These are phyloP conservation scores for Fusarium albidum DNA, from an alignment of 2,329 filamentous ascomycete species.

Conservation along the genomic window DNA sequence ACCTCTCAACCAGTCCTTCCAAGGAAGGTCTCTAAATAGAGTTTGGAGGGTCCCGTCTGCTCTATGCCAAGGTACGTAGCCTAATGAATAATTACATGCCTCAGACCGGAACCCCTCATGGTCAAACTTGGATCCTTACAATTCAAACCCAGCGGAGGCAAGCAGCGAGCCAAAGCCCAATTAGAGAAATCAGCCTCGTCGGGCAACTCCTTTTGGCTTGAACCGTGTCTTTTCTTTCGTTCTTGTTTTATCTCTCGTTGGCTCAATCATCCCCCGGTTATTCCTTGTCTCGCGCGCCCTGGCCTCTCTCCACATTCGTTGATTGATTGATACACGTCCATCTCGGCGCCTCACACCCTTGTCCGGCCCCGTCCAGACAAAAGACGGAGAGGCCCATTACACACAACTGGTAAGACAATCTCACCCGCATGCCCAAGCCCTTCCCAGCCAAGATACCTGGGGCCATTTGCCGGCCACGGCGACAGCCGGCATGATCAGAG, in stretches of 20 bases:
- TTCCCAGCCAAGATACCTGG: slow-evolving; percentile 7
- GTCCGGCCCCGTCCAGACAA: slow-evolving; percentile 10
- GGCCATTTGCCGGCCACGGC: slow-evolving; percentile 25
- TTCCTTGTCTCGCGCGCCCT: slow-evolving; percentile 17
- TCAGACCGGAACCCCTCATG: not conserved
- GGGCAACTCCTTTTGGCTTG: slow-evolving; percentile 6
- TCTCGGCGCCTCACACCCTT: slow-evolving; percentile 10
- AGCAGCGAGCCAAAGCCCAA: not conserved
- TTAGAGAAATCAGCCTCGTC: not conserved
- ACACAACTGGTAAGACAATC: slow-evolving; percentile 28
- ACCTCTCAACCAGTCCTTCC: slow-evolving; percentile 3
- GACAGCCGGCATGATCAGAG: slow-evolving; percentile 18
- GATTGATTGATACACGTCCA: slow-evolving; percentile 18
- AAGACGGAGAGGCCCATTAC: slow-evolving; percentile 23
- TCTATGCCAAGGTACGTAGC: slow-evolving; percentile 3
- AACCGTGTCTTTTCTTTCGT: not conserved
- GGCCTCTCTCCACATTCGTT: slow-evolving; percentile 19
- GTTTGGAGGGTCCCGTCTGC: not conserved
- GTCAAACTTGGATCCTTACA: slow-evolving; percentile 9
- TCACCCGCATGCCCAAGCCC: slow-evolving; percentile 11
- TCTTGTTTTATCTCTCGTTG: slow-evolving; percentile 3
- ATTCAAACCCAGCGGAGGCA: slow-evolving; percentile 5
- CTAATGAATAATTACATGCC: not conserved
- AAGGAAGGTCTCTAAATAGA: not conserved
- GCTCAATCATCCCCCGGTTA: not conserved